These are phyloP conservation scores for Globisporangium splendens DNA, from an alignment of 352 stramenopile species.

Conservation along the genomic window DNA sequence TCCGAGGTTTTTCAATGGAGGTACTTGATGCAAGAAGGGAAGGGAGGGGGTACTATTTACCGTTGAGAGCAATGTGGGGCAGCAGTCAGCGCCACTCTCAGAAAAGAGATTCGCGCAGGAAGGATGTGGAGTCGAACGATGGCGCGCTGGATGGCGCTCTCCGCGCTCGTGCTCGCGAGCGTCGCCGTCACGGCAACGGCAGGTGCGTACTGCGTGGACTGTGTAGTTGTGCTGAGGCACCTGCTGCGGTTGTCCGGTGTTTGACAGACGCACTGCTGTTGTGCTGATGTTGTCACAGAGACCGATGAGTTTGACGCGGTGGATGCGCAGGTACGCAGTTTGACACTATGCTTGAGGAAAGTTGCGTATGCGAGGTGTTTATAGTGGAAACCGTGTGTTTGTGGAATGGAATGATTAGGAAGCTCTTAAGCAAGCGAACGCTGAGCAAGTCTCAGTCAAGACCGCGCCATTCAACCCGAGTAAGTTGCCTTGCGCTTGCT, in stretches of 20 bases:
- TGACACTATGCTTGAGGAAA: too few relatives aligned
- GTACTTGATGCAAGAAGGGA: background rate
- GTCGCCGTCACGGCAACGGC: slow-evolving; percentile 5
- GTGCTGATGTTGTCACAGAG: slow-evolving; percentile 7
- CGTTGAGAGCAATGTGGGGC: background rate
- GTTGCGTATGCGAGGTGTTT: too few relatives aligned
- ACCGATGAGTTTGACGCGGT: slow-evolving; percentile 45
- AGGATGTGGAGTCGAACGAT: slow-evolving; percentile 15
- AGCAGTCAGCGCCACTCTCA: background rate
- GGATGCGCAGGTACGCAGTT: slow-evolving; percentile 16
- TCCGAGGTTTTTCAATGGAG: background rate
- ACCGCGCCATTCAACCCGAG: slow-evolving; percentile 16
- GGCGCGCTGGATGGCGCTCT: slow-evolving; percentile 14
- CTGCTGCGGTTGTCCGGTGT: background rate
- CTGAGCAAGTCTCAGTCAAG: slow-evolving; percentile 13
- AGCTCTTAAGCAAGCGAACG: background rate
- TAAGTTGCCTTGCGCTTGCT: slow-evolving; percentile 1
- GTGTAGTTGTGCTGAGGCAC: too few relatives aligned
- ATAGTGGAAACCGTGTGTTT: too few relatives aligned
- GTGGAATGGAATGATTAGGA: background rate
- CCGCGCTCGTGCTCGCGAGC: slow-evolving; percentile 11
- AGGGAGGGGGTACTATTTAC: background rate
- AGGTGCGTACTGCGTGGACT: background rate
- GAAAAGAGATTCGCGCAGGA: background rate
- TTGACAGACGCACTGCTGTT: background rate